These are phyloP conservation scores for Cadophora sp. DNA, from an alignment of 2,329 filamentous ascomycete genomes.

Conservation along the genomic window DNA sequence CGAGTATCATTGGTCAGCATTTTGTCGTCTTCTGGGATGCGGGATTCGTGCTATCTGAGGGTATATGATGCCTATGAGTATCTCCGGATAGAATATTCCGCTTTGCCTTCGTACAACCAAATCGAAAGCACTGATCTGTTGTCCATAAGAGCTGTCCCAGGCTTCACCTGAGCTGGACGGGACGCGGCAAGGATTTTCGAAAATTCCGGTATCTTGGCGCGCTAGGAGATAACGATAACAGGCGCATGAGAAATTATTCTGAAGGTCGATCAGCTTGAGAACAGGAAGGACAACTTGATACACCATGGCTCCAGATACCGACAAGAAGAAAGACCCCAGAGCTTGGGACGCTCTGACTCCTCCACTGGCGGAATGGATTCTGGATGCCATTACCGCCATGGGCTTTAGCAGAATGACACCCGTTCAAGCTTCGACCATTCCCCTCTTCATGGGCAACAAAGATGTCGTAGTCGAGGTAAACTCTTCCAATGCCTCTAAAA, in stretches of 20 bases:
- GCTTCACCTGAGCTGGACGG: neutral
- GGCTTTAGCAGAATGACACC: conserved; percentile 89
- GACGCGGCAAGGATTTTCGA: neutral
- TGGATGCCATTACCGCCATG: conserved; percentile 84
- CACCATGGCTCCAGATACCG: conserved; percentile 36
- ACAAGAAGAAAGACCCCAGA: conserved; percentile 54
- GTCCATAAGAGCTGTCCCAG: too few species aligned
- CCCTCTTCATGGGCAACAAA: conserved; percentile 87
- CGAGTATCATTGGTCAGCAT: neutral
- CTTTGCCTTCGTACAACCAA: too few species aligned
- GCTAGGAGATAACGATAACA: conserved; percentile 24
- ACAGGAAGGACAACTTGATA: neutral
- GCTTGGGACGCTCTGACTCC: conserved; percentile 75
- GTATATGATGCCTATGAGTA: neutral
- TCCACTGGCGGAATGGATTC: conserved; percentile 79
- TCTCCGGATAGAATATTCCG: neutral
- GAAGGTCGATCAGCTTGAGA: neutral
- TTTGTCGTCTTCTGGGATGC: neutral
- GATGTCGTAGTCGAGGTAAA: conserved; percentile 86
- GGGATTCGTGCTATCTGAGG: neutral
- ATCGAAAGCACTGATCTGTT: too few species aligned
- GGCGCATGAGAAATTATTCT: conserved; percentile 12
- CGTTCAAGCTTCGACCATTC: conserved; percentile 91
- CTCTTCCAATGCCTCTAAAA: neutral
- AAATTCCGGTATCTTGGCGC: conserved; percentile 1